Evolutionary conservation across 2,329 filamentous ascomycete genomes (phyloP).

Genomic region (Macrophomina phaseolina): DNA sequence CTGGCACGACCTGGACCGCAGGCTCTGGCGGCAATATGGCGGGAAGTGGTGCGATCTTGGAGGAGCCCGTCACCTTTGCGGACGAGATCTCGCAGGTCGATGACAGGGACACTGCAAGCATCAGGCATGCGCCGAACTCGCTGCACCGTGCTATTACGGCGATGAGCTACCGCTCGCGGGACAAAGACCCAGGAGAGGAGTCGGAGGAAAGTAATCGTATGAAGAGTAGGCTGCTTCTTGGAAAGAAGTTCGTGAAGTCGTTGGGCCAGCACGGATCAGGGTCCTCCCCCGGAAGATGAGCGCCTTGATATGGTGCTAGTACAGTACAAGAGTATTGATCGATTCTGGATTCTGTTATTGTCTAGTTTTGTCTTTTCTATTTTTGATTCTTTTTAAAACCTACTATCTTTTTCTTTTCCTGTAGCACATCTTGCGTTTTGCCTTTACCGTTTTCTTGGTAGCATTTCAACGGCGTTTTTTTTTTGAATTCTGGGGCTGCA

Average conservation of each 20-base stretch:
- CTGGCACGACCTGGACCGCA: conserved; percentile 15
- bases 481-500: background rate
- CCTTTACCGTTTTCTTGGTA: background rate
- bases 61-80: conserved; percentile 34
- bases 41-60: background rate
- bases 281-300: background rate
- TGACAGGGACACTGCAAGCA: conserved; percentile 30
- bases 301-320: background rate
- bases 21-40: background rate
- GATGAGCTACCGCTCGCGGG: conserved; percentile 32
- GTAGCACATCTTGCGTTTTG: background rate
- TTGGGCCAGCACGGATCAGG: conserved; percentile 4
- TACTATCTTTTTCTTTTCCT: background rate
- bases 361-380: background rate
- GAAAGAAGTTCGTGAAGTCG: conserved; percentile 31
- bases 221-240: conserved; percentile 32
- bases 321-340: background rate
- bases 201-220: conserved; percentile 31
- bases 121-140: conserved; percentile 40
- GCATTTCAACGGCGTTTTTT: conserved; percentile 20
- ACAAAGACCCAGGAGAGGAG: conserved; percentile 23
- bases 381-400: background rate
- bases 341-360: background rate
- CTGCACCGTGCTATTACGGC: conserved; percentile 42
- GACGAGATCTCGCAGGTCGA: conserved; percentile 35